Conservation (phyloP, 208 protist species). For the Acanthamoeba castellanii region DNA sequence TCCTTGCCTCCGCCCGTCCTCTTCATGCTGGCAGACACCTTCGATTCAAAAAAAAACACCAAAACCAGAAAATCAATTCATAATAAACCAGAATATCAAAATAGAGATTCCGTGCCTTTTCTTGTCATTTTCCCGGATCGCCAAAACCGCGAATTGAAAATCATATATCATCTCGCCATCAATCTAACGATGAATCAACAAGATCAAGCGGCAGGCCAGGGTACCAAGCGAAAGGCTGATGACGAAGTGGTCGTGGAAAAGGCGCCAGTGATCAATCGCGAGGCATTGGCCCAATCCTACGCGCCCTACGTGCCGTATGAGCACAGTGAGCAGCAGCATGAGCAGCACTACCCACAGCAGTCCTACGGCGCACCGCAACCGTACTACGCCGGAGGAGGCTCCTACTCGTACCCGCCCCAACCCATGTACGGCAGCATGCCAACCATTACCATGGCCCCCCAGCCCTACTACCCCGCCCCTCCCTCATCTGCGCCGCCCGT, state of each 20-base stretch:
- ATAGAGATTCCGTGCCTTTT: too few species aligned
- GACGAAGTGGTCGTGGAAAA: not conserved
- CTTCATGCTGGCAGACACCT: too few species aligned
- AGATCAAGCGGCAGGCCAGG: not conserved
- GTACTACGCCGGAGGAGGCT: not conserved
- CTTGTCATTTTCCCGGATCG: too few species aligned
- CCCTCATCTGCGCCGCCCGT: not conserved
- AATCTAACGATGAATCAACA: too few species aligned
- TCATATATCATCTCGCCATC: too few species aligned
- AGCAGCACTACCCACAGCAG: not conserved
- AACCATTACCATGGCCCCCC: not conserved
- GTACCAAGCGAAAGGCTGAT: not conserved
- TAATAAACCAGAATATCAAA: too few species aligned
- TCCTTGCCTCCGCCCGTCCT: too few species aligned
- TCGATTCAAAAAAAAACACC: too few species aligned
- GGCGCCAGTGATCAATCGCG: not conserved
- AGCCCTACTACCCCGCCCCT: not conserved
- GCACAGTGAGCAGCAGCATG: not conserved
- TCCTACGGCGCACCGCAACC: not conserved
- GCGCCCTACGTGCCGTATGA: not conserved
- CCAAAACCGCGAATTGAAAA: too few species aligned
- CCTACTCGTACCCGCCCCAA: too few species aligned
- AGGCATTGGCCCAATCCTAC: not conserved
- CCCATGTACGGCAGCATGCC: too few species aligned
- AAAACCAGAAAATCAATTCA: too few species aligned